phyloP scores from a whole-genome alignment of 176 grass and related monocot species.

The Bromus sterilis region DNA sequence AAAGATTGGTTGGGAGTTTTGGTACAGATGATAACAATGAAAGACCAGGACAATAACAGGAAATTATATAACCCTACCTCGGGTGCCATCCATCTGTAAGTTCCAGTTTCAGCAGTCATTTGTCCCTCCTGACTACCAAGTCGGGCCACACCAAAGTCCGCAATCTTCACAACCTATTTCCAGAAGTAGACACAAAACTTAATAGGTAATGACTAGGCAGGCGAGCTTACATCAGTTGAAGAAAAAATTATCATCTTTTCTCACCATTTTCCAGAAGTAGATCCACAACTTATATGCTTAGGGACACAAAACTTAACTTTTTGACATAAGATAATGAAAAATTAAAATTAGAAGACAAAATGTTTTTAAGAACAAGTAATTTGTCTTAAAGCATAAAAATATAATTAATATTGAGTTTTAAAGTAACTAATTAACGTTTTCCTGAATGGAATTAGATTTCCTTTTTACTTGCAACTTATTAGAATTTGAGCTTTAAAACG shows the following conservation, averaged over 20 bases:
- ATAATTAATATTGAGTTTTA: background rate
- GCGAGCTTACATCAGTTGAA: background rate
- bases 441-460: background rate
- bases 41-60: background rate
- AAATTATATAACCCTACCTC: constrained; percentile 43
- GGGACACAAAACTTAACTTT: background rate
- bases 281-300: background rate
- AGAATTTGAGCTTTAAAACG: background rate
- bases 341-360: background rate
- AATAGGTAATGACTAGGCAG: background rate
- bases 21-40: background rate
- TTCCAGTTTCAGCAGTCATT: constrained; percentile 97
- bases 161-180: constrained; percentile 79
- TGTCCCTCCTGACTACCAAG: constrained; percentile 52
- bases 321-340: background rate
- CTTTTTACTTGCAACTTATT: background rate
- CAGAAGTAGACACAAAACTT: constrained; percentile 27
- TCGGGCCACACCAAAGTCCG: constrained; percentile 89
- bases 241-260: background rate
- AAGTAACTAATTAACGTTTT: background rate
- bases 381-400: background rate
- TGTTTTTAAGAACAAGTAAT: background rate
- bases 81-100: constrained; percentile 92
- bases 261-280: background rate
- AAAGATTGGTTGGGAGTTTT: background rate